phyloP scores from a whole-genome alignment of 2,329 filamentous ascomycete genomes.

The Penicillium sp. region DNA sequence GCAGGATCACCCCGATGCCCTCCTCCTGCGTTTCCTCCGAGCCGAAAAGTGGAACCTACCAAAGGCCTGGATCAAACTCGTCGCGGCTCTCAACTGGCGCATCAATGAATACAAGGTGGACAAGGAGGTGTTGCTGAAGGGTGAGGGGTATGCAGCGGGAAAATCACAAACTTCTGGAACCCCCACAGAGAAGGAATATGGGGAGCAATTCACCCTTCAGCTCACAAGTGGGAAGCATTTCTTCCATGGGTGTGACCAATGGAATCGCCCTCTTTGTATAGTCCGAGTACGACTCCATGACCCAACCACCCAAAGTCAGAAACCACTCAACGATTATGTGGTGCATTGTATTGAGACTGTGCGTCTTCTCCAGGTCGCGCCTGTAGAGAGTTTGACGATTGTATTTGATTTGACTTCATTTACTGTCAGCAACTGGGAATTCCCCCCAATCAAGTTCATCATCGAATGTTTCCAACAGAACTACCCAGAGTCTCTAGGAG shows the following conservation, averaged over 20 bases:
- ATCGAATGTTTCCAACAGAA: slow-evolving; percentile 98
- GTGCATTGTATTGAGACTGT: slow-evolving; percentile 45
- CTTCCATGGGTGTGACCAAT: slow-evolving; percentile 40
- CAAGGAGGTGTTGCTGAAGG: slow-evolving; percentile 33
- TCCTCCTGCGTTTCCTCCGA: slow-evolving; percentile 44
- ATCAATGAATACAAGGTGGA: slow-evolving; percentile 34
- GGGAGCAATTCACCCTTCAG: slow-evolving; percentile 39
- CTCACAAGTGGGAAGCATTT: slow-evolving; percentile 43
- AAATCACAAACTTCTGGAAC: slow-evolving; percentile 26
- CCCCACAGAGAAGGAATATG: slow-evolving; percentile 22
- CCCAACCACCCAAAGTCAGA: slow-evolving; percentile 34
- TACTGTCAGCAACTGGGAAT: slow-evolving; percentile 93
- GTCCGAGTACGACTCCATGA: slow-evolving; percentile 39
- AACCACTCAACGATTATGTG: slow-evolving; percentile 42
- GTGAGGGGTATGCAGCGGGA: slow-evolving; percentile 36
- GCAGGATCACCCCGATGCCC: slow-evolving; percentile 42
- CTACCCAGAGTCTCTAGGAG: slow-evolving; percentile 90
- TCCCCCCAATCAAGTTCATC: slow-evolving; percentile 93
- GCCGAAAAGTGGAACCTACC: slow-evolving; percentile 46
- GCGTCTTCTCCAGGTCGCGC: slow-evolving; percentile 28
- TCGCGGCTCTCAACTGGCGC: slow-evolving; percentile 43
- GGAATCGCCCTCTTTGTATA: slow-evolving; percentile 40
- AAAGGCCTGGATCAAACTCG: slow-evolving; percentile 44
- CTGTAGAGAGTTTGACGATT: slow-evolving; percentile 62
- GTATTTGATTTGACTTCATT: slow-evolving; percentile 94